Base-by-base conservation (phyloP, 768 basidiomycete species). In the Asterophora lycoperdoides region DNA sequence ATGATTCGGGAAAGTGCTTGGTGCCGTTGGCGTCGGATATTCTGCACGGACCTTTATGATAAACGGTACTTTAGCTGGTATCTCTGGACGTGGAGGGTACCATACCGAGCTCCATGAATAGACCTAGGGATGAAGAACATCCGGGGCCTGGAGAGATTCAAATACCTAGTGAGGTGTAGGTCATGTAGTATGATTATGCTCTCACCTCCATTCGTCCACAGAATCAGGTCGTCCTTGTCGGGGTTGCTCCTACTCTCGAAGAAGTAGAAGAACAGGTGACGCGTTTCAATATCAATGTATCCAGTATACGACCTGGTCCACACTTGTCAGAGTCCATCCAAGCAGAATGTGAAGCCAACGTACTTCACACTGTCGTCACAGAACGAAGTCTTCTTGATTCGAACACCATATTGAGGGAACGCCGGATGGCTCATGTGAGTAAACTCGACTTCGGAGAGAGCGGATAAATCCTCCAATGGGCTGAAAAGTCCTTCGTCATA, bases 231-330 rank as follows among this genome's bases (percentile, higher is more conserved):
- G 60, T 83, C 81, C 46, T 67, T 76, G 30, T 72, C 74, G 5
- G 83, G 81, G 51, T 83, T 68, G 43, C 64, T 75, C 42, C 88
- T 68, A 48, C 80, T 83, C 61, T 89, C 84, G 60, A 89, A 89
- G 62, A 88, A 88, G 68, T 85, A 85, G 71, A 88, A 88, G 60
- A 84, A 84, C 14, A 84, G 54, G 57, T 84, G 83, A 4, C 81
- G 72, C 5, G 80, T 71, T 58, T 79, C 69, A 38, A 83, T 72
- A 51, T 85, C 83, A 46, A 86, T 81, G 55, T 85, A 85, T 8
- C 84, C 84, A 0, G 82, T 83, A 59, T 80, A 86, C 1, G 74
- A 66, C 15, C 79, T 83, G 28, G 28, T 41, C n/a, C n/a, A 6
- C 40, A 36, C 6, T 17, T 11, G 9, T 36, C 6, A 36, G 14